Evolutionary conservation across 225 moss, liverwort and hornwort species (phyloP).

Genomic region (Polytrichum commune): DNA sequence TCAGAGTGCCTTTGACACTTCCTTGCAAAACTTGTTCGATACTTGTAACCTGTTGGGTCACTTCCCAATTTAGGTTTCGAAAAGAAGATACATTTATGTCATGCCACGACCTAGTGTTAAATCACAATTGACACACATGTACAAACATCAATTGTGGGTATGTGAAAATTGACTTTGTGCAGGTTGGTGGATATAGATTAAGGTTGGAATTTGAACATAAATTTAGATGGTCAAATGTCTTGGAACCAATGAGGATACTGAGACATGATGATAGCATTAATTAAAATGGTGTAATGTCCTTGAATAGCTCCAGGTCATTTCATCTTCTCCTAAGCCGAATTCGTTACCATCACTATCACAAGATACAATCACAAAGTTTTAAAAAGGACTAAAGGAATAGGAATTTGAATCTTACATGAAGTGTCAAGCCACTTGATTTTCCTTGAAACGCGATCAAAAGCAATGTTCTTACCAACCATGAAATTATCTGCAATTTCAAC

Average conservation of each 20-base stretch:
- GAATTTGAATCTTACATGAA: slow-evolving; percentile 25
- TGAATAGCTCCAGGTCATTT: no score
- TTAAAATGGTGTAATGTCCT: not conserved
- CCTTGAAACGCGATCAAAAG: slow-evolving; percentile 40
- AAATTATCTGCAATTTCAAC: slow-evolving; percentile 43
- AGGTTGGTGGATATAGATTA: no score
- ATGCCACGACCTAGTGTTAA: not conserved
- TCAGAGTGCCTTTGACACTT: slow-evolving; percentile 5
- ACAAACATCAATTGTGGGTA: not conserved
- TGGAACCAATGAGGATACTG: no score
- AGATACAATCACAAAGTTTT: not conserved
- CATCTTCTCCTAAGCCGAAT: no score
- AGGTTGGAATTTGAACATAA: no score
- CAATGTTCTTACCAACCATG: slow-evolving; percentile 42
- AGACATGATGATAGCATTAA: not conserved
- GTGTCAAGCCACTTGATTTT: slow-evolving; percentile 49
- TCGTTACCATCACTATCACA: no score
- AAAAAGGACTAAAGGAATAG: not conserved
- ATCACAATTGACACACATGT: not conserved
- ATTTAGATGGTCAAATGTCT: no score
- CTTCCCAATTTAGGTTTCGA: slow-evolving; percentile 5
- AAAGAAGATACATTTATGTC: no score
- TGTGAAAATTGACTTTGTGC: not conserved
- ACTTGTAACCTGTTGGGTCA: slow-evolving; percentile 28
- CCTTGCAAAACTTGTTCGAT: slow-evolving; percentile 27